Evolutionary conservation across 805 yeast species (phyloP).

Genomic region (Teunomyces lycoperdinae): DNA sequence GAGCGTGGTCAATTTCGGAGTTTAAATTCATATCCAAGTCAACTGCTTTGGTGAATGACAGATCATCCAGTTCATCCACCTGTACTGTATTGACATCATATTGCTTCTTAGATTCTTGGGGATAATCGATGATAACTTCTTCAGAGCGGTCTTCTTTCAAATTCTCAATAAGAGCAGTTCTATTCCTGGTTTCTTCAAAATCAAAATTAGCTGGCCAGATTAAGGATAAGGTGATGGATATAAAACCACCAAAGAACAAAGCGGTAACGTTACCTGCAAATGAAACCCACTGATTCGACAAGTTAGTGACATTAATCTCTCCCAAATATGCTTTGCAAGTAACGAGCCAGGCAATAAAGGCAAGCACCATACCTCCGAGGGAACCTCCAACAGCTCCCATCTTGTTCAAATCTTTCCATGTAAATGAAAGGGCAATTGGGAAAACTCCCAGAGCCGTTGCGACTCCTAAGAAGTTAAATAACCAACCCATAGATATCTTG

Average conservation of each 20-base stretch:
- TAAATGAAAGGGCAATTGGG: conserved; percentile 21
- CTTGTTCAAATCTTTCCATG: conserved; percentile 32
- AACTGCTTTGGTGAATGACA: neutral
- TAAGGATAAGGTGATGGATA: conserved; percentile 26
- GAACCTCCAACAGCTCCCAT: conserved; percentile 39
- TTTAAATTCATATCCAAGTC: conserved; percentile 19
- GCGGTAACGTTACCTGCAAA: conserved; percentile 41
- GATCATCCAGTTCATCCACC: neutral
- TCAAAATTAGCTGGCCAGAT: conserved; percentile 42
- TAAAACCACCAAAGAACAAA: conserved; percentile 33
- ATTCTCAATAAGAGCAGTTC: conserved; percentile 20
- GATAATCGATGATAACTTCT: neutral
- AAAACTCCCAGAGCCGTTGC: conserved; percentile 25
- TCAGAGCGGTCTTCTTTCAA: conserved; percentile 2
- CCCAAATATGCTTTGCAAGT: conserved; percentile 35
- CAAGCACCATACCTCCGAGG: conserved; percentile 33
- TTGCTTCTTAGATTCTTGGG: neutral
- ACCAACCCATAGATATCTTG: conserved; percentile 32
- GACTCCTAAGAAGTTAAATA: conserved; percentile 32
- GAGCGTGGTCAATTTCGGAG: conserved; percentile 19
- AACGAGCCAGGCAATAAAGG: conserved; percentile 37
- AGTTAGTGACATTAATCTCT: conserved; percentile 29
- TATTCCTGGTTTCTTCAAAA: conserved; percentile 29
- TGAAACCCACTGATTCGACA: conserved; percentile 38
- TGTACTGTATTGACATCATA: neutral